A percentile compares a stretch with the other conserved stretches of the same genome.
These are phyloP conservation scores for Pseudocohnilembus persalinus DNA, from an alignment of 169 alveolate species.

Conservation along the genomic window DNA sequence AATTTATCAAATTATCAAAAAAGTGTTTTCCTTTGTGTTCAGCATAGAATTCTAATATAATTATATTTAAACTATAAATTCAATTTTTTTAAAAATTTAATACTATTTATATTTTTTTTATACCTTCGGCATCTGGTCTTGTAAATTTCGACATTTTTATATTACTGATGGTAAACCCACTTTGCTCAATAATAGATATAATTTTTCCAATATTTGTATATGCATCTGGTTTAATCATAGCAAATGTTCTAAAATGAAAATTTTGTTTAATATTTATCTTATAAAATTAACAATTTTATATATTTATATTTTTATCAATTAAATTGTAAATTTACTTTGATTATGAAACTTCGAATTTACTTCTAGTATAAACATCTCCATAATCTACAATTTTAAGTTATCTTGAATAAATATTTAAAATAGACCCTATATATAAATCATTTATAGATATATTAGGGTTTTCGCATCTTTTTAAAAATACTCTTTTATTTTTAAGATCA, in stretches of 20 bases:
- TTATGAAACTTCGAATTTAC: constrained; percentile 61
- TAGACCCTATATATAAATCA: constrained; percentile 78
- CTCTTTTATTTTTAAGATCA: constrained; percentile 80
- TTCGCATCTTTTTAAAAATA: constrained; percentile 80
- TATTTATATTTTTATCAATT: too few relatives aligned
- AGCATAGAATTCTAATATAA: constrained; percentile 54
- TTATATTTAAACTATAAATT: constrained; percentile 23
- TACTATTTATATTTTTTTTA: not conserved
- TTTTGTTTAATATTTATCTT: too few relatives aligned
- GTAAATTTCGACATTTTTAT: constrained; percentile 78
- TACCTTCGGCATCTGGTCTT: constrained; percentile 59
- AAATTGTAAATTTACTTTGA: constrained; percentile 8
- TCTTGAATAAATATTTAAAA: constrained; percentile 80
- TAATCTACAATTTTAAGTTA: constrained; percentile 79
- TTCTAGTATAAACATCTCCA: constrained; percentile 81
- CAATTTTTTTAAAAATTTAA: constrained; percentile 65
- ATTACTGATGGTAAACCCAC: constrained; percentile 73
- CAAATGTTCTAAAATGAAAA: constrained; percentile 55
- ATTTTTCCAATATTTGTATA: constrained; percentile 84
- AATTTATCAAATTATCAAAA: constrained; percentile 59
- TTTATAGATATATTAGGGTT: constrained; percentile 57
- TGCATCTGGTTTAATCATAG: constrained; percentile 88
- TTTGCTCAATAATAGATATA: constrained; percentile 56
- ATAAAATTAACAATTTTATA: too few relatives aligned
- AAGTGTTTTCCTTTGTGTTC: constrained; percentile 77